A percentile compares a stretch with the other conserved stretches of the same genome.
Conservation (phyloP, 139 green algal genomes). For the Chlorella sorokiniana region DNA sequence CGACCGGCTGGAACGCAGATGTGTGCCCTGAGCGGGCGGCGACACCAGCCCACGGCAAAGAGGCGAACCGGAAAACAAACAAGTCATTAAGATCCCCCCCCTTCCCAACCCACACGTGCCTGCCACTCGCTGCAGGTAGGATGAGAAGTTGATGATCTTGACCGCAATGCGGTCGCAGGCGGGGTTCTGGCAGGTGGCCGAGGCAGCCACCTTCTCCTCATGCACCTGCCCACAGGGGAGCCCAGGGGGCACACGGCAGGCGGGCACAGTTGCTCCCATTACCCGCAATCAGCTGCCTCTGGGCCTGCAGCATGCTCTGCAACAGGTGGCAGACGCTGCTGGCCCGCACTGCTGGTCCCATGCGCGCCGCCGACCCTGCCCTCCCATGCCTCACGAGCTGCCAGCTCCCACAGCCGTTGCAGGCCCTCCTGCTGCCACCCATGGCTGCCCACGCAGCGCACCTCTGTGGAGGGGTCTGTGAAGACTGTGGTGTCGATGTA, state of each 20-base stretch:
- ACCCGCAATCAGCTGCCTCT: too few species aligned
- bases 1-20: too few species aligned
- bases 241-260: background rate
- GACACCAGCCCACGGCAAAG: too few species aligned
- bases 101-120: background rate
- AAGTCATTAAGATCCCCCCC: background rate
- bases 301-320: too few species aligned
- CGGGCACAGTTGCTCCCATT: too few species aligned
- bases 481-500: conserved; percentile 19
- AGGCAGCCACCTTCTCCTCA: conserved; percentile 30
- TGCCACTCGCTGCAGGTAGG: background rate
- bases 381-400: background rate
- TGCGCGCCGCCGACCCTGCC: background rate
- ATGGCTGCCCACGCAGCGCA: too few species aligned
- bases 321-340: too few species aligned
- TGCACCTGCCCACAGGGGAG: background rate
- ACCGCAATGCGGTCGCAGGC: conserved; percentile 43
- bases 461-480: conserved; percentile 18
- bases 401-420: too few species aligned
- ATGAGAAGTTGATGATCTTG: conserved; percentile 56
- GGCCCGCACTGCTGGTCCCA: too few species aligned
- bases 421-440: too few species aligned
- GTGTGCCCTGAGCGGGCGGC: too few species aligned
- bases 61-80: background rate
- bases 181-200: conserved; percentile 51